Evolutionary conservation across 192 early-diverging fungal species (phyloP), one percentile per base, ranked within the genome.

Genomic region (Fimicolochytrium jonesii): DNA sequence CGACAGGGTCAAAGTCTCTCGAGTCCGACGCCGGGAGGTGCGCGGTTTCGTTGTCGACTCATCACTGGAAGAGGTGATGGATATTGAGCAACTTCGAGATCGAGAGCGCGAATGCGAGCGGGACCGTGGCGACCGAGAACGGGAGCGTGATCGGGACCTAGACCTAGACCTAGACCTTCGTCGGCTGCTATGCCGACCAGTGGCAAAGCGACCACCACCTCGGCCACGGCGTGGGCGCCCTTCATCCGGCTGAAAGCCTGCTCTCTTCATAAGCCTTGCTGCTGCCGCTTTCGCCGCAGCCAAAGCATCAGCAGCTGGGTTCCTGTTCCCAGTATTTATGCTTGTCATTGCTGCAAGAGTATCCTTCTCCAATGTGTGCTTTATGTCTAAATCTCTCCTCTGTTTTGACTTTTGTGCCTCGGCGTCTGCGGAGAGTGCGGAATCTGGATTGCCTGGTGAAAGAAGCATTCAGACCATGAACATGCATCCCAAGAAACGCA

Each of bases 251-350:
- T 59, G 33, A 25, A 13, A 61, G 7, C 59, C 59, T 34, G 33
- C 59, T 18, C 47, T 50, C n/a, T 51, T 30, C 41, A 36, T 61
- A 22, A 61, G 48, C 32, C 22, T 50, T 10, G 59, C 59, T 9
- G 59, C 59, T 13, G 59, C 59, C 18, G 45, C 46, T 33, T 50
- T 25, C 7, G 59, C 59, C 2, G 59, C 59, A 23, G 46, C 59
- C 10, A 61, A 15, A 7, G 59, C 59, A 20, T 61, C 59, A 3
- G 59, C 59, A 17, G 47, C 43, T n/a, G 43, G 46, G 17, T 20
- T 37, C 0, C 59, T 22, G 47, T 32, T 49, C 18, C 18, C 37
- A 0, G 51, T 51, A 20, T 61, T 42, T 29, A 22, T 55, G 33
- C 53, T 55, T 10, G 53, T 55, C 53, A 55, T 55, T n/a, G 53